These are phyloP conservation scores for Biscogniauxia sp. DNA, from an alignment of 2,329 filamentous ascomycete genomes.

Conservation along the genomic window DNA sequence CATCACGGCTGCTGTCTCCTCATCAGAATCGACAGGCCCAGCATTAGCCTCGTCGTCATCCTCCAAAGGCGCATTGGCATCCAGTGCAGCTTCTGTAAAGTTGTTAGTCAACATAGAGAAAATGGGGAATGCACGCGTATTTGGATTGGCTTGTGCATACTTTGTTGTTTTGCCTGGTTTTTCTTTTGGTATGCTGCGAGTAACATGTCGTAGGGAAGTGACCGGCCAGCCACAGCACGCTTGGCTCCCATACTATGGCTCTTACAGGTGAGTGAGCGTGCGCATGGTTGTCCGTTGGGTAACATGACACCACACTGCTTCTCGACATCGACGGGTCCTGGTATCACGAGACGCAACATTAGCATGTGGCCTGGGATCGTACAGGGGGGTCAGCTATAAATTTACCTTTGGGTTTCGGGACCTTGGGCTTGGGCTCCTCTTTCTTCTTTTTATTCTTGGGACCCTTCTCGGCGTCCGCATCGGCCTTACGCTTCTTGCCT, in stretches of 20 bases:
- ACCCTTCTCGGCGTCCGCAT: conserved; percentile 74
- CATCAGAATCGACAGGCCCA: conserved; percentile 86
- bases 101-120: conserved; percentile 19
- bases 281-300: conserved; percentile 82
- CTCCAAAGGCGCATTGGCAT: conserved; percentile 86
- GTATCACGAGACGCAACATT: conserved; percentile 1
- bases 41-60: conserved; percentile 80
- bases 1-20: conserved; percentile 91
- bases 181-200: conserved; percentile 91
- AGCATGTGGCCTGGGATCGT: not conserved
- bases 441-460: conserved; percentile 94
- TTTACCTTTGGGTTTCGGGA: conserved; percentile 76
- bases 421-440: conserved; percentile 82
- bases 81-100: conserved; percentile 78
- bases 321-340: conserved; percentile 87
- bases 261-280: conserved; percentile 87
- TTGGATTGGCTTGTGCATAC: conserved; percentile 49
- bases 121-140: not conserved
- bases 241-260: conserved; percentile 95
- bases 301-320: conserved; percentile 87
- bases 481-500: conserved; percentile 77
- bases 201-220: conserved; percentile 88
- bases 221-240: conserved; percentile 80
- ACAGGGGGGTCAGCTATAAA: conserved; percentile 1
- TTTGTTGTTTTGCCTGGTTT: conserved; percentile 97